phyloP scores from a whole-genome alignment of 2,329 filamentous ascomycete species.

The Botrytis fragariae region DNA sequence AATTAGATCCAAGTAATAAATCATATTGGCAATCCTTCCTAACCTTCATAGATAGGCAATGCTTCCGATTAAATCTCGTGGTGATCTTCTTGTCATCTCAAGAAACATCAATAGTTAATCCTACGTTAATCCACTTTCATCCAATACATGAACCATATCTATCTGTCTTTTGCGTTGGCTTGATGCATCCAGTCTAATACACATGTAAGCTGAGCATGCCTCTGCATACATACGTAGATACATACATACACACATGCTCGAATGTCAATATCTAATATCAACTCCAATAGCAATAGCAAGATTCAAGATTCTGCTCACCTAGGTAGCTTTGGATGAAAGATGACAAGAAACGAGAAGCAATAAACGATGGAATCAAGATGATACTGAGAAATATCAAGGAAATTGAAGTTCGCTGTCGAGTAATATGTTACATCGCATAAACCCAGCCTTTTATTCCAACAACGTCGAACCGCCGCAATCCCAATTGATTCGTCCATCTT shows the following conservation, averaged over 20 bases:
- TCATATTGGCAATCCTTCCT: background rate
- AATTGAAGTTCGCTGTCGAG: constrained; percentile 1
- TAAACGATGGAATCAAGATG: background rate
- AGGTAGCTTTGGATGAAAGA: background rate
- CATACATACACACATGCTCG: background rate
- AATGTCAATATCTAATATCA: background rate
- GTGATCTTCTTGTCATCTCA: background rate
- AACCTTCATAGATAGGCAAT: background rate
- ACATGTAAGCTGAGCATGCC: constrained; percentile 6
- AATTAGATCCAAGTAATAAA: background rate
- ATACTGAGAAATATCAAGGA: background rate
- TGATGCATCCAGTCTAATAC: background rate
- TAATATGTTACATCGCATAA: constrained; percentile 21
- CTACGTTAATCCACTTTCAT: constrained; percentile 14
- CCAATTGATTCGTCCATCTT: constrained; percentile 10
- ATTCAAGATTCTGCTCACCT: background rate
- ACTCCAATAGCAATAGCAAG: background rate
- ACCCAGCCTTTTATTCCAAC: constrained; percentile 15
- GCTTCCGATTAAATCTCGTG: constrained; percentile 3
- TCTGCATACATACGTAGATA: background rate
- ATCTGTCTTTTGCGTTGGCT: background rate
- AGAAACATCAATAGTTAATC: constrained; percentile 9
- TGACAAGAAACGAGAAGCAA: background rate
- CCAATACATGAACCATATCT: background rate
- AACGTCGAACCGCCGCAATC: background rate